These are phyloP conservation scores for Reticulascus tulasneorum DNA, from an alignment of 2,329 filamentous ascomycete species.

Conservation along the genomic window DNA sequence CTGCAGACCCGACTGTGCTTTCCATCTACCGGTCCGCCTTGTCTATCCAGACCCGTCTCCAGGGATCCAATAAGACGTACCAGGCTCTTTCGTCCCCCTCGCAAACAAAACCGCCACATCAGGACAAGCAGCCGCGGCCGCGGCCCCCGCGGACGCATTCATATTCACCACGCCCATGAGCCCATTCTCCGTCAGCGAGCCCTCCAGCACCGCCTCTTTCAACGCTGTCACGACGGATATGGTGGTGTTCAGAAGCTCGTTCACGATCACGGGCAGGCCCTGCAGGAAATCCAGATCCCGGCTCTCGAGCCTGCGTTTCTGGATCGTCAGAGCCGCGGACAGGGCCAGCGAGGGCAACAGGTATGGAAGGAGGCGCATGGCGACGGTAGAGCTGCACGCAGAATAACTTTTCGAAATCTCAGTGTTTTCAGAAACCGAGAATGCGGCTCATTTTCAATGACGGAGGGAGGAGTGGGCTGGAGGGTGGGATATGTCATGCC, in stretches of 20 bases:
- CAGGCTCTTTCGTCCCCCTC: slow-evolving; percentile 14
- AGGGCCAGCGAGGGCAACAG: too few species aligned
- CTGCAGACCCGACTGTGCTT: not conserved
- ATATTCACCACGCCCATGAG: slow-evolving; percentile 5
- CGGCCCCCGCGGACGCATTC: slow-evolving; percentile 7
- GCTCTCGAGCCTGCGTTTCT: slow-evolving; percentile 1
- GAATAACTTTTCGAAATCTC: too few species aligned
- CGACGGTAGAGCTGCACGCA: too few species aligned
- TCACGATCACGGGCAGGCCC: slow-evolving; percentile 3
- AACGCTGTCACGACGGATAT: slow-evolving; percentile 11
- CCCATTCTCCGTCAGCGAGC: slow-evolving; percentile 10
- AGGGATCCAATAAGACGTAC: not conserved
- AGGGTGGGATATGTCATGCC: too few species aligned
- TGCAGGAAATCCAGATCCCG: slow-evolving; percentile 11
- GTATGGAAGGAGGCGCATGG: too few species aligned
- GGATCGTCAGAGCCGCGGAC: slow-evolving; percentile 5
- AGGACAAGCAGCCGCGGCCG: slow-evolving; percentile 6
- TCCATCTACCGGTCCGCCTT: not conserved
- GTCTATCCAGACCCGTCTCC: too few species aligned
- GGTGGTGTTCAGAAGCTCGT: slow-evolving; percentile 8
- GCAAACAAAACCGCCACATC: slow-evolving; percentile 13
- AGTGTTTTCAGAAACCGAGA: too few species aligned
- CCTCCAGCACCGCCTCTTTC: slow-evolving; percentile 11
- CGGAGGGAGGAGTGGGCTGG: too few species aligned
- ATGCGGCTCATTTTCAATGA: too few species aligned